These are phyloP conservation scores for Botrytis aclada DNA, from an alignment of 2,329 filamentous ascomycete genomes.

Conservation along the genomic window DNA sequence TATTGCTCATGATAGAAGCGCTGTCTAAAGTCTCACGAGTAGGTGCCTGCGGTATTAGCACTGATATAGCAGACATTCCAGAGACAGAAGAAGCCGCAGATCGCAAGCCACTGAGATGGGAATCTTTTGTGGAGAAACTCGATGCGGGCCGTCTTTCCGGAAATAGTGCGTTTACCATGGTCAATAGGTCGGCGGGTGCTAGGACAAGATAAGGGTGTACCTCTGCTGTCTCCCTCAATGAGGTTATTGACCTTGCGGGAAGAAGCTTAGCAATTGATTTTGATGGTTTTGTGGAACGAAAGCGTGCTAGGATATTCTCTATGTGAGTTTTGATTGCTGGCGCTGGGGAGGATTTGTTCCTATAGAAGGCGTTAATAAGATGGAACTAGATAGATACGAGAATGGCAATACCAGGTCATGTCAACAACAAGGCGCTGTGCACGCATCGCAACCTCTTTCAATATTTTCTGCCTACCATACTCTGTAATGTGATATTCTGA, in stretches of 20 bases:
- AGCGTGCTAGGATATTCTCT: constrained; percentile 66
- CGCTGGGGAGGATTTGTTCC: constrained; percentile 60
- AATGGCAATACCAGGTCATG: constrained; percentile 53
- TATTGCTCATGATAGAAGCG: constrained; percentile 69
- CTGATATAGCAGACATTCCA: constrained; percentile 66
- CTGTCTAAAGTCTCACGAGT: constrained; percentile 56
- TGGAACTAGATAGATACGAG: neutral
- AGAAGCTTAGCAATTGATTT: constrained; percentile 57
- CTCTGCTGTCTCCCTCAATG: constrained; percentile 70
- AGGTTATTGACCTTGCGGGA: constrained; percentile 69
- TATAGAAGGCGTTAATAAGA: constrained; percentile 29
- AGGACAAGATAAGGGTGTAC: constrained; percentile 78
- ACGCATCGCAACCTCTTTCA: constrained; percentile 75
- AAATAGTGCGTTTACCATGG: constrained; percentile 78
- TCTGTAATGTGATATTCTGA: constrained; percentile 90
- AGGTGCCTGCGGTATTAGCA: constrained; percentile 61
- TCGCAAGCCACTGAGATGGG: constrained; percentile 58
- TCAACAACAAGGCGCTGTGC: constrained; percentile 78
- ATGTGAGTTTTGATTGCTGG: constrained; percentile 64
- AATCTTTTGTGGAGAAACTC: constrained; percentile 44
- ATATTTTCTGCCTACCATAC: constrained; percentile 78
- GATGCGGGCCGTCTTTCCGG: constrained; percentile 69
- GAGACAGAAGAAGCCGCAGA: constrained; percentile 66
- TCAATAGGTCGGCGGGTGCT: constrained; percentile 74
- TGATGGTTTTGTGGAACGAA: constrained; percentile 45